phyloP scores from a whole-genome alignment of 176 grass and related monocot genomes.

The Elaeis guineensis region DNA sequence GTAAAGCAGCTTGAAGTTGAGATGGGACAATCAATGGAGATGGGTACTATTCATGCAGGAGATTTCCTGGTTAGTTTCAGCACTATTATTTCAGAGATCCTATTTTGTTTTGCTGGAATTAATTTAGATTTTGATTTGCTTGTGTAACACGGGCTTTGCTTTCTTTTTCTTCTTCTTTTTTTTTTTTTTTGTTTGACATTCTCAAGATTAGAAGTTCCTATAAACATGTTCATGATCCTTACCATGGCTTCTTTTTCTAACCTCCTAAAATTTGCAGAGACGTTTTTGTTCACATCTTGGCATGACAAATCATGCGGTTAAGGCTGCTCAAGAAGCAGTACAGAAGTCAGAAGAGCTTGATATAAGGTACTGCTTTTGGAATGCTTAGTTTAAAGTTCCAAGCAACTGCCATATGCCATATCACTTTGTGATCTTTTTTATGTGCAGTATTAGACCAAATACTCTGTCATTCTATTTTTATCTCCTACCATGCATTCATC shows the following conservation, averaged over 20 bases:
- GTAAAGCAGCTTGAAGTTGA: slow-evolving; percentile 7
- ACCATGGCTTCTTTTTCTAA: slow-evolving; percentile 11
- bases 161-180: too few species aligned
- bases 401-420: too few species aligned
- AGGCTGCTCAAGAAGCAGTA: slow-evolving; percentile 12
- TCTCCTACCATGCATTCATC: too few species aligned
- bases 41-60: slow-evolving; percentile 5
- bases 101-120: too few species aligned
- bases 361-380: slow-evolving; percentile 46
- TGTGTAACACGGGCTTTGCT: too few species aligned
- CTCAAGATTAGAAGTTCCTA: too few species aligned
- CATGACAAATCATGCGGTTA: slow-evolving; percentile 9
- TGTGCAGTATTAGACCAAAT: too few species aligned
- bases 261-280: neutral
- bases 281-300: slow-evolving; percentile 19
- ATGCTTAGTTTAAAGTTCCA: too few species aligned
- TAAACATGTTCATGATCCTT: neutral
- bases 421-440: too few species aligned
- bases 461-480: too few species aligned
- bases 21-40: slow-evolving; percentile 8
- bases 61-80: slow-evolving; percentile 18
- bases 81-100: neutral
- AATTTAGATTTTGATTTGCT: too few species aligned
- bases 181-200: too few species aligned
- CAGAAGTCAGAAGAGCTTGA: slow-evolving; percentile 36